phyloP scores from a whole-genome alignment of 805 yeast genomes.

The Danielia reshetovae region DNA sequence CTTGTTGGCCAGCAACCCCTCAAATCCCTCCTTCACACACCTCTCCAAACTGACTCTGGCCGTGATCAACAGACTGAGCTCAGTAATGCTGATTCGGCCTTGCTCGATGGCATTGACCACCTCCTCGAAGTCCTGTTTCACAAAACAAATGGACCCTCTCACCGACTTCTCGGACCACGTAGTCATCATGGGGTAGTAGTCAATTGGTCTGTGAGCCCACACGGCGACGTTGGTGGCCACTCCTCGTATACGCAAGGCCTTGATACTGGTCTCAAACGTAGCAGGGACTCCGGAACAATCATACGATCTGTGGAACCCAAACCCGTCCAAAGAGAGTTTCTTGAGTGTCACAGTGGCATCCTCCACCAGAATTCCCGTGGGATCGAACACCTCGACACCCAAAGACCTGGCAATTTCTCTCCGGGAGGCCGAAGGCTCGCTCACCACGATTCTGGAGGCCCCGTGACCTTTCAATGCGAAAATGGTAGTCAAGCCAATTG shows the following conservation, averaged over 20 bases:
- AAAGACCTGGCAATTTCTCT: constrained; percentile 52
- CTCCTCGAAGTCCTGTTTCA: constrained; percentile 51
- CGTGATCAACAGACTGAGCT: constrained; percentile 48
- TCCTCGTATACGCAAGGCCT: constrained; percentile 50
- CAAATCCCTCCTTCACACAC: constrained; percentile 51
- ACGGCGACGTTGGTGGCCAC: constrained; percentile 62
- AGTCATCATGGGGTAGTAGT: constrained; percentile 52
- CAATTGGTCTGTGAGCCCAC: constrained; percentile 52
- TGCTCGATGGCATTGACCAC: constrained; percentile 48
- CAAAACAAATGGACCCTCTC: constrained; percentile 62
- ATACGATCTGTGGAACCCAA: constrained; percentile 47
- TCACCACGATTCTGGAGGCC: constrained; percentile 45
- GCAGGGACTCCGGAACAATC: constrained; percentile 55
- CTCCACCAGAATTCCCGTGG: constrained; percentile 34
- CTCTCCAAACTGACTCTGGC: constrained; percentile 47
- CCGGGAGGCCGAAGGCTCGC: constrained; percentile 54
- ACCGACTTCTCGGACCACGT: constrained; percentile 52
- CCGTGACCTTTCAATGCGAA: constrained; percentile 48
- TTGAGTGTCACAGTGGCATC: constrained; percentile 35
- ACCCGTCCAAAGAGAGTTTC: constrained; percentile 34
- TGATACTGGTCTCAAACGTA: constrained; percentile 50
- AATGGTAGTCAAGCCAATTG: constrained; percentile 57
- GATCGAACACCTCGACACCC: constrained; percentile 50
- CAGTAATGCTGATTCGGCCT: constrained; percentile 43
- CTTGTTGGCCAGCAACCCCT: constrained; percentile 48